phyloP scores from a whole-genome alignment of 2,329 filamentous ascomycete species.

The Cladosporium sp. region DNA sequence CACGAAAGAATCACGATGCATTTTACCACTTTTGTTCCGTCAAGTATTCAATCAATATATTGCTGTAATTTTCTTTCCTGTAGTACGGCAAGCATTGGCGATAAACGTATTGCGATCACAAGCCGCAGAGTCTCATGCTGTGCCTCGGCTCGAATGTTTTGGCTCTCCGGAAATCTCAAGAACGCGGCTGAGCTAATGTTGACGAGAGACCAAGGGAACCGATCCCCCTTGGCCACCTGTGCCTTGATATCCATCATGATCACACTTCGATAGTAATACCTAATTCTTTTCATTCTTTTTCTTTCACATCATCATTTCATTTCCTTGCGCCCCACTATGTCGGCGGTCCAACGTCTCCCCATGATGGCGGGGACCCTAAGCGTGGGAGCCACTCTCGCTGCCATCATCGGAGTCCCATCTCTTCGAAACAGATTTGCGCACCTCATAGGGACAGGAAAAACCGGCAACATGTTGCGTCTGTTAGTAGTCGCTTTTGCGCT shows the following conservation, averaged over 20 bases:
- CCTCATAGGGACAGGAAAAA: slow-evolving; percentile 18
- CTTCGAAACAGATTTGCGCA: slow-evolving; percentile 24
- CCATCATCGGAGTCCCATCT: slow-evolving; percentile 23
- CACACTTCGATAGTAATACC: not conserved
- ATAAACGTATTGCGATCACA: no score
- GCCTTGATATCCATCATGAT: not conserved
- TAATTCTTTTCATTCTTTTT: not conserved
- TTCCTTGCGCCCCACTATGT: slow-evolving; percentile 23
- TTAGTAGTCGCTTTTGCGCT: slow-evolving; percentile 47
- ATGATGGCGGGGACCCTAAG: slow-evolving; percentile 26
- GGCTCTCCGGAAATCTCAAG: not conserved
- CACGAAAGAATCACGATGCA: slow-evolving; percentile 9
- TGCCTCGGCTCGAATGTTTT: slow-evolving; percentile 14
- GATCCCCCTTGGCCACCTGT: not conserved
- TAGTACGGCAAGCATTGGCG: no score
- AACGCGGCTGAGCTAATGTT: not conserved
- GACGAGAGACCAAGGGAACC: not conserved
- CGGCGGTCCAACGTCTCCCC: slow-evolving; percentile 28
- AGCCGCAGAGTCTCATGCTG: not conserved
- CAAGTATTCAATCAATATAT: no score
- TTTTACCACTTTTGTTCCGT: not conserved
- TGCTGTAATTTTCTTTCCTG: no score
- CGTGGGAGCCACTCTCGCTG: slow-evolving; percentile 21
- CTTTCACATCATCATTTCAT: not conserved
- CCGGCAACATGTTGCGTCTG: slow-evolving; percentile 34